phyloP scores from a whole-genome alignment of 768 basidiomycete species.

The Polyporus arcularius region DNA sequence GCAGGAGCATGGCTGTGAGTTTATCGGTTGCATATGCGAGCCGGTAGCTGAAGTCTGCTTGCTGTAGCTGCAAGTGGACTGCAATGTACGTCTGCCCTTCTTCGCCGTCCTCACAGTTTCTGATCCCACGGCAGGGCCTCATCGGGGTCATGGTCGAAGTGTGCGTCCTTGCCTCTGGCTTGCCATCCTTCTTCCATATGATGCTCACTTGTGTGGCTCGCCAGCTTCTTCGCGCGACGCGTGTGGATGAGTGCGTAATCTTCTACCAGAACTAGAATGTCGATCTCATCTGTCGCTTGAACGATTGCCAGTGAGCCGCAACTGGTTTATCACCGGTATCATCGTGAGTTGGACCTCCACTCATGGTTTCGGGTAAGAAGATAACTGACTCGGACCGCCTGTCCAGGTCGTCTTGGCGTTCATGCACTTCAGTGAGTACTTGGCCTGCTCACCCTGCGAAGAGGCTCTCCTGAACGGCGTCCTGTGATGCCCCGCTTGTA shows the following conservation, averaged over 20 bases:
- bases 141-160: slow-evolving; percentile 53
- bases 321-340: slow-evolving; percentile 40
- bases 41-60: background rate
- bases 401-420: slow-evolving; percentile 40
- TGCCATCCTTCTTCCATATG: background rate
- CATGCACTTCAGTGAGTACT: slow-evolving; percentile 44
- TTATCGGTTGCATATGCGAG: no score
- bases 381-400: background rate
- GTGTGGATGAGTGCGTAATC: slow-evolving; percentile 47
- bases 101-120: background rate
- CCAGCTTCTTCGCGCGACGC: slow-evolving; percentile 54
- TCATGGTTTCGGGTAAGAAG: background rate
- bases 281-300: background rate
- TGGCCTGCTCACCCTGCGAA: background rate
- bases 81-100: slow-evolving; percentile 38
- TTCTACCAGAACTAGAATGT: background rate
- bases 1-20: slow-evolving; percentile 26
- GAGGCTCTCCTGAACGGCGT: background rate
- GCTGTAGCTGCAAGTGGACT: slow-evolving; percentile 50
- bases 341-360: slow-evolving; percentile 37
- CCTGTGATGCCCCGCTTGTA: background rate
- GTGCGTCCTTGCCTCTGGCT: slow-evolving; percentile 27
- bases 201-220: background rate
- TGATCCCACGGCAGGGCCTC: slow-evolving; percentile 36
- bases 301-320: slow-evolving; percentile 43